These are phyloP conservation scores for Heliamphora exappendiculata DNA, from an alignment of 148 eudicot species.

Conservation along the genomic window DNA sequence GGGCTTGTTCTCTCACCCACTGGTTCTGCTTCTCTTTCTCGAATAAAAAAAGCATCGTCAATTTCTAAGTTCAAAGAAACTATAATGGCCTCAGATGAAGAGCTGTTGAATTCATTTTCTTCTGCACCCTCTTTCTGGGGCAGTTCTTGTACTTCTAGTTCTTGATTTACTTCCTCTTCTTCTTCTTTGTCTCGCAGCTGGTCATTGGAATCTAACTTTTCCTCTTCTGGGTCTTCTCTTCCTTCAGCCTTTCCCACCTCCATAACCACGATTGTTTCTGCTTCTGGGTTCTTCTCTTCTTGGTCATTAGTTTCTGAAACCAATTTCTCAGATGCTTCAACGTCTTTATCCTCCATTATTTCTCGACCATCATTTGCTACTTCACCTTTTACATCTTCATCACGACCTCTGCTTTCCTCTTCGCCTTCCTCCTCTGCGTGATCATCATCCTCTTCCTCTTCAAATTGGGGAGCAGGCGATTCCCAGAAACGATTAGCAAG, in stretches of 20 bases:
- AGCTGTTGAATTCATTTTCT: not conserved
- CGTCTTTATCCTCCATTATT: slow-evolving; percentile 12
- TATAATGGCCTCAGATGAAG: slow-evolving; percentile 19
- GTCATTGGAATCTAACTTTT: not conserved
- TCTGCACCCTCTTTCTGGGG: not conserved
- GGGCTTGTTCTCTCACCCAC: slow-evolving; percentile 7
- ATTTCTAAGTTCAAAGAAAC: slow-evolving; percentile 15
- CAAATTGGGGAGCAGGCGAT: slow-evolving; percentile 14
- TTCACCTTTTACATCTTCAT: not conserved
- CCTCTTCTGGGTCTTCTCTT: slow-evolving; percentile 11
- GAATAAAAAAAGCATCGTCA: not conserved
- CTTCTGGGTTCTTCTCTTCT: slow-evolving; percentile 8
- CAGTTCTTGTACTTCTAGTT: not conserved
- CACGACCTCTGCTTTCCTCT: no score
- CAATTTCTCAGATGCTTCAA: slow-evolving; percentile 14
- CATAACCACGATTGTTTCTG: not conserved
- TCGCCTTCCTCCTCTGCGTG: slow-evolving; percentile 21
- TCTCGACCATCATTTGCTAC: not conserved
- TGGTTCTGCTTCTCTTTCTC: slow-evolving; percentile 7
- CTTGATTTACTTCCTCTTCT: slow-evolving; percentile 22
- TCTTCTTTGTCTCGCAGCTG: slow-evolving; percentile 12
- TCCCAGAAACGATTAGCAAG: slow-evolving; percentile 57
- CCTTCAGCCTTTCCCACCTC: slow-evolving; percentile 7
- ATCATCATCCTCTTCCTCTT: slow-evolving; percentile 12
- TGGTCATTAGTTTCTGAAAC: not conserved